These are phyloP conservation scores for Pestalotiopsis sp. DNA, from an alignment of 2,329 filamentous ascomycete species.

Conservation along the genomic window DNA sequence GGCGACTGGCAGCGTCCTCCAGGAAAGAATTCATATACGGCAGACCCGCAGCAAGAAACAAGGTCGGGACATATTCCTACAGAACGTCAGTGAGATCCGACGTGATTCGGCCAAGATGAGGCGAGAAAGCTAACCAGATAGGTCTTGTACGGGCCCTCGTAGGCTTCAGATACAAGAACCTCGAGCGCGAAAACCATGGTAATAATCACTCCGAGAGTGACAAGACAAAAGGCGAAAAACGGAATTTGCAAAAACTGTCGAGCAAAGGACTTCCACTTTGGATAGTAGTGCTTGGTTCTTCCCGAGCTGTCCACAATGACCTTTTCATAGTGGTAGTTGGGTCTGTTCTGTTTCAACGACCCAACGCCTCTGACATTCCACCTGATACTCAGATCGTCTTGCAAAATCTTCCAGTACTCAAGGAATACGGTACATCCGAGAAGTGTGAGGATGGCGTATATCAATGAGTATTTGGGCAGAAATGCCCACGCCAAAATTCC, in stretches of 20 bases:
- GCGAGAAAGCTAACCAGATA: constrained; percentile 50
- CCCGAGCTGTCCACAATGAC: constrained; percentile 63
- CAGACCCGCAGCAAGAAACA: constrained; percentile 65
- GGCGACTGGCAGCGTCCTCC: constrained; percentile 59
- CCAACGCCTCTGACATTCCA: constrained; percentile 74
- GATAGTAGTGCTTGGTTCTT: constrained; percentile 61
- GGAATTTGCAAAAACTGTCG: constrained; percentile 70
- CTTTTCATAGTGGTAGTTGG: constrained; percentile 64
- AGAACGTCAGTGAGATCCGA: neutral
- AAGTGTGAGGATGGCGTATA: constrained; percentile 66
- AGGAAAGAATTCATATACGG: constrained; percentile 65
- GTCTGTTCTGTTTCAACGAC: constrained; percentile 63
- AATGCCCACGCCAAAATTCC: constrained; percentile 69
- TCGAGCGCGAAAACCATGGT: constrained; percentile 71
- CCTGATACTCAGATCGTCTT: constrained; percentile 68
- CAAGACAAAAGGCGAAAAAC: constrained; percentile 60
- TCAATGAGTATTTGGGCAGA: constrained; percentile 67
- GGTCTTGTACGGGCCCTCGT: constrained; percentile 67
- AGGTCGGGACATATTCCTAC: constrained; percentile 71
- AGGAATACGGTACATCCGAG: constrained; percentile 74
- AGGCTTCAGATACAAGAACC: constrained; percentile 73
- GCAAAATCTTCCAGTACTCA: constrained; percentile 78
- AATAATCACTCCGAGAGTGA: constrained; percentile 66
- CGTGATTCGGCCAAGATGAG: constrained; percentile 8
- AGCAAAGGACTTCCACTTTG: constrained; percentile 61